Conservation (phyloP, 1,284 basidiomycete genomes). For the Rhodotorula sp. region DNA sequence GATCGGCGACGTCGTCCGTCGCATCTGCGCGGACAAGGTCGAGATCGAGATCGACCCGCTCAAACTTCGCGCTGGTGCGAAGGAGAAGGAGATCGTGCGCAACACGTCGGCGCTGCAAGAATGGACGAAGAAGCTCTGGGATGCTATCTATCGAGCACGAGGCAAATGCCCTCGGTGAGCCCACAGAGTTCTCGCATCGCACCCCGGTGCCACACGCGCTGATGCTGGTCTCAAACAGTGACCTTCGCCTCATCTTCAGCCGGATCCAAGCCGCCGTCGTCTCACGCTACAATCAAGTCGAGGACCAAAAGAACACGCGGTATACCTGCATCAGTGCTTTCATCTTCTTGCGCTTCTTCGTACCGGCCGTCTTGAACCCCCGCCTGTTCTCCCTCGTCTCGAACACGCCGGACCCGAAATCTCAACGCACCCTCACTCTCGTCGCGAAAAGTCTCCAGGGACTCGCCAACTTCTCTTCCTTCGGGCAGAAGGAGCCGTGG, state of each 20-base stretch:
- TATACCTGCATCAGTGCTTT: constrained; percentile 81
- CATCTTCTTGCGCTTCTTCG: constrained; percentile 75
- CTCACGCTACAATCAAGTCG: constrained; percentile 53
- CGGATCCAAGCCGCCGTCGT: constrained; percentile 70
- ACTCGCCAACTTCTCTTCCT: constrained; percentile 45
- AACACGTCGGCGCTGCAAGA: constrained; percentile 50
- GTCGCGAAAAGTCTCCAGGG: constrained; percentile 45
- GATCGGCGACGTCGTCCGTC: constrained; percentile 65
- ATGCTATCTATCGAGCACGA: constrained; percentile 68
- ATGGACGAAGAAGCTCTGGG: constrained; percentile 76
- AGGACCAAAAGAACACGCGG: constrained; percentile 53
- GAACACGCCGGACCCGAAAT: constrained; percentile 36
- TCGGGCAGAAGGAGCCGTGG: constrained; percentile 47
- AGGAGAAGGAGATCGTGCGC: constrained; percentile 60
- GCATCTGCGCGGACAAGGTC: constrained; percentile 66
- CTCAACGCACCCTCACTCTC: constrained; percentile 44
- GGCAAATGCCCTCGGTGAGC: constrained; percentile 70
- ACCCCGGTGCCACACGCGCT: not conserved
- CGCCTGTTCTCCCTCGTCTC: constrained; percentile 42
- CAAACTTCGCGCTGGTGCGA: constrained; percentile 48
- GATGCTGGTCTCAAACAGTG: constrained; percentile 53
- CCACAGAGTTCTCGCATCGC: not conserved
- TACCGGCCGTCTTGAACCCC: constrained; percentile 45
- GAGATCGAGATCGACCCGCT: constrained; percentile 70
- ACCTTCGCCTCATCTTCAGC: constrained; percentile 68